phyloP scores from a whole-genome alignment of 768 basidiomycete species.

The Mycena galopus region DNA sequence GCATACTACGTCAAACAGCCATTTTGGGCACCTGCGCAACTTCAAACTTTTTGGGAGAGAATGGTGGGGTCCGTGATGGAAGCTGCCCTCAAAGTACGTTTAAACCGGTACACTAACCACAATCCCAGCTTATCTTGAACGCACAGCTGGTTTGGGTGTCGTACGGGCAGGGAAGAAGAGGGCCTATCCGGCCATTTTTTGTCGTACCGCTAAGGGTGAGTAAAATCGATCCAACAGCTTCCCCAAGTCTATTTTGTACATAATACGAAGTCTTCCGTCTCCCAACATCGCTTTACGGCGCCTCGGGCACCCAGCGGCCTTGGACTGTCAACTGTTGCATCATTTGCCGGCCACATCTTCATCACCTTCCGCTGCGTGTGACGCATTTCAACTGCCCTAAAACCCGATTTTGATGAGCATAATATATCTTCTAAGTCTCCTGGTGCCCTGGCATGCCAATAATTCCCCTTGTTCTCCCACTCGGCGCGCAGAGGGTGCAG shows the following conservation, averaged over 20 bases:
- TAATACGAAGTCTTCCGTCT: not conserved
- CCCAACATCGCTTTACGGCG: not conserved
- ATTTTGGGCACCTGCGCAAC: too few relatives aligned
- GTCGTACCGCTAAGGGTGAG: not conserved
- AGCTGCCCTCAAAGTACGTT: not conserved
- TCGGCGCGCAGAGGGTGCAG: not conserved
- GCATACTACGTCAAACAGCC: too few relatives aligned
- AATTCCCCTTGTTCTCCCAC: not conserved
- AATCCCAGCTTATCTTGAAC: not conserved
- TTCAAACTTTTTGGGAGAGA: not conserved
- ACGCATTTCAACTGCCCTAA: not conserved
- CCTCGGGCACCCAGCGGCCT: not conserved
- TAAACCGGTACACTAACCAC: not conserved
- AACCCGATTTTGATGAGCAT: not conserved
- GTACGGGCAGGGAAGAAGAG: too few relatives aligned
- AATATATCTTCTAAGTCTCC: not conserved
- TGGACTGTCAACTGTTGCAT: not conserved
- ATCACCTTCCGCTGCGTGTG: not conserved
- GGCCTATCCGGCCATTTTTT: not conserved
- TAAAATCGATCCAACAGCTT: not conserved
- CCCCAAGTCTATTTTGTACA: not conserved
- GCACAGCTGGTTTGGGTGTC: too few relatives aligned
- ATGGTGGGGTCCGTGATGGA: not conserved
- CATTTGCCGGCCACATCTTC: not conserved
- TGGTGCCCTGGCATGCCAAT: not conserved